Evolutionary conservation across 768 basidiomycete genomes (phyloP), one percentile per base, ranked within the genome.

Genomic region (Termitomyces titanicus): DNA sequence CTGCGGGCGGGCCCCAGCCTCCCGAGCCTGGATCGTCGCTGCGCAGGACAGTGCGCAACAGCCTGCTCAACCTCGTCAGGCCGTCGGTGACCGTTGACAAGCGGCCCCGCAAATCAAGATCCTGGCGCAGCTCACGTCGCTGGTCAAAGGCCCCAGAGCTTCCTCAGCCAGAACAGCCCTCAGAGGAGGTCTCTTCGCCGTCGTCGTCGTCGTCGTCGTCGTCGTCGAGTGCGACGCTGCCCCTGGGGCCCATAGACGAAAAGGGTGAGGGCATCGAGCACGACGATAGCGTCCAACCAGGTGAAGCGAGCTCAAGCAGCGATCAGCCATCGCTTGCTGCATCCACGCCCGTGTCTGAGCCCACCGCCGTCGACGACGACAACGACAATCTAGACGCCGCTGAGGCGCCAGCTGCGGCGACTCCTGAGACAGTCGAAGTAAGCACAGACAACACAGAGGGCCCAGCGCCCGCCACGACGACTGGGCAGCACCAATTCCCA

Each of bases 401-500:
- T 2, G 52, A 53, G 9, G 51, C 22, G 25, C 35, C 33, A 33
- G 29, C 35, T 18, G 35, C 15, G 20, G 24, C 51, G 3, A 44
- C 54, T 20, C 22, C 51, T 48, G 53, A 51, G 47, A 29, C 47
- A 49, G 33, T 4, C 57, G 47, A 33, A 44, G 12, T 47, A 20
- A 40, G 42, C 3, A 29, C 53, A 38, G 18, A 29, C 15, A 13
- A 18, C n/a, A 4, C 45, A 18, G 47, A 47, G 18, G 37, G n/a
- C 6, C 11, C 29, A 2, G 11, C 27, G 31, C 18, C 47, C 6
- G 8, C 40, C 18, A 22, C 33, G 8, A 48, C 34, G 34, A 42
- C 27, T 18, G 11, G 53, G 2, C 10, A 38, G 31, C 58, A 57
- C 20, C 77, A 78, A 52, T 88, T 88, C 64, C 86, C 87, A 34